Evolutionary conservation across 164 flowering plant genomes (phyloP).

Genomic region (Magnolia officinalis): DNA sequence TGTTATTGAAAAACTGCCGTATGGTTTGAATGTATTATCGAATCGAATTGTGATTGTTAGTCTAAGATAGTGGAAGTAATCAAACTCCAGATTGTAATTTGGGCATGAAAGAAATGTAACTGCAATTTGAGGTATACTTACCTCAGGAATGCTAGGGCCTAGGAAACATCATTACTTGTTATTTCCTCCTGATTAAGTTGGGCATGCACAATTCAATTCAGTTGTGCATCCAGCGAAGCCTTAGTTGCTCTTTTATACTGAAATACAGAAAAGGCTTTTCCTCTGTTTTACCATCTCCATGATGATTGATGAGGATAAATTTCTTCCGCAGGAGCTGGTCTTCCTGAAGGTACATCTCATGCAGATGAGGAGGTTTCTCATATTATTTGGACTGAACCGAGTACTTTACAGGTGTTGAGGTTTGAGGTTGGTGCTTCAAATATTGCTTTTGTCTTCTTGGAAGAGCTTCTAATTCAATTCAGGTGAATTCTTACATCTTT

Average conservation of each 20-base stretch:
- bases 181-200: neutral
- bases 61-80: no score
- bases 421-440: slow-evolving; percentile 62
- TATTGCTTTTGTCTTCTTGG: slow-evolving; percentile 44
- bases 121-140: no score
- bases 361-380: slow-evolving; percentile 9
- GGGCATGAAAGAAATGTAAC: no score
- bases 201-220: neutral
- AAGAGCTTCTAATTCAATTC: slow-evolving; percentile 52
- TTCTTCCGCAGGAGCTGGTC: slow-evolving; percentile 55
- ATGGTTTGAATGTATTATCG: no score
- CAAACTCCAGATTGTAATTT: no score
- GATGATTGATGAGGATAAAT: slow-evolving; percentile 8
- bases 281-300: neutral
- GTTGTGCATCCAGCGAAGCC: neutral
- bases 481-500: slow-evolving; percentile 33
- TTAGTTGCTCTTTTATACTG: neutral
- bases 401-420: slow-evolving; percentile 44
- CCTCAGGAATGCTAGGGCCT: no score
- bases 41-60: no score
- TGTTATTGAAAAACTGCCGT: no score
- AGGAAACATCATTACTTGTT: no score
- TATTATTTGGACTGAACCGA: neutral
- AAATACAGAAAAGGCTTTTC: neutral
- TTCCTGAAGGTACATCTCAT: slow-evolving; percentile 59